Evolutionary conservation across 1,139 yeast species (phyloP).

Genomic region (Trichomonascaceae sp.): DNA sequence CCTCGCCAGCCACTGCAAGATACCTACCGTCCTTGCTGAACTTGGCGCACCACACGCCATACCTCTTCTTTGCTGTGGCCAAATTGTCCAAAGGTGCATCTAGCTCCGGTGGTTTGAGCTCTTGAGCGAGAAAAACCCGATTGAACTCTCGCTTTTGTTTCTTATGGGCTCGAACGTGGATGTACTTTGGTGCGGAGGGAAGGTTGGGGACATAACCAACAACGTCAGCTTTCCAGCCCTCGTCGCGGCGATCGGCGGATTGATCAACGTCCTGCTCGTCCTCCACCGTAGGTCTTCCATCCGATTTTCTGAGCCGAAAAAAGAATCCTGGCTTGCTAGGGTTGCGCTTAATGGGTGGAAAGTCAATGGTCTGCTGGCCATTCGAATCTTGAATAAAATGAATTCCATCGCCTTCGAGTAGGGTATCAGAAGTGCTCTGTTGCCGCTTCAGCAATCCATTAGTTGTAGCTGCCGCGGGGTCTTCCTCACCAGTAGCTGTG

Average conservation of each 20-base stretch:
- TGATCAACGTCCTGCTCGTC: slow-evolving; percentile 12
- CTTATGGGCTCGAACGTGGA: slow-evolving; percentile 25
- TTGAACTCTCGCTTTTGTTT: slow-evolving; percentile 29
- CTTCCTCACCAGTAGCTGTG: no score
- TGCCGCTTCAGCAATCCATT: no score
- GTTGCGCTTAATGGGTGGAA: no score
- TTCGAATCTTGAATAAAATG: no score
- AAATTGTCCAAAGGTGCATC: background rate
- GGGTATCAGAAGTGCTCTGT: no score
- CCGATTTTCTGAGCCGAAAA: slow-evolving; percentile 11
- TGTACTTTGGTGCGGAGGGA: slow-evolving; percentile 24
- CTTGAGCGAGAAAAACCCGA: slow-evolving; percentile 70
- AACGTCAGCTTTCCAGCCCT: slow-evolving; percentile 25
- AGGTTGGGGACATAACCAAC: slow-evolving; percentile 20
- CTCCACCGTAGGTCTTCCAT: slow-evolving; percentile 16
- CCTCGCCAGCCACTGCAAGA: slow-evolving; percentile 76
- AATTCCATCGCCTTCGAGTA: no score
- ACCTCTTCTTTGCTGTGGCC: slow-evolving; percentile 10
- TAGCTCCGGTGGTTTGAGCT: slow-evolving; percentile 27
- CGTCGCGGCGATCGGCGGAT: slow-evolving; percentile 16
- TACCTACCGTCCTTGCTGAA: slow-evolving; percentile 72
- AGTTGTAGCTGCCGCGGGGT: no score
- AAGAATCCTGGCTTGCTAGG: slow-evolving; percentile 8
- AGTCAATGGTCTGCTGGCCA: no score
- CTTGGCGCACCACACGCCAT: slow-evolving; percentile 58